Base-by-base conservation (phyloP, 306 rosid species). In the Styphnolobium japonicum region DNA sequence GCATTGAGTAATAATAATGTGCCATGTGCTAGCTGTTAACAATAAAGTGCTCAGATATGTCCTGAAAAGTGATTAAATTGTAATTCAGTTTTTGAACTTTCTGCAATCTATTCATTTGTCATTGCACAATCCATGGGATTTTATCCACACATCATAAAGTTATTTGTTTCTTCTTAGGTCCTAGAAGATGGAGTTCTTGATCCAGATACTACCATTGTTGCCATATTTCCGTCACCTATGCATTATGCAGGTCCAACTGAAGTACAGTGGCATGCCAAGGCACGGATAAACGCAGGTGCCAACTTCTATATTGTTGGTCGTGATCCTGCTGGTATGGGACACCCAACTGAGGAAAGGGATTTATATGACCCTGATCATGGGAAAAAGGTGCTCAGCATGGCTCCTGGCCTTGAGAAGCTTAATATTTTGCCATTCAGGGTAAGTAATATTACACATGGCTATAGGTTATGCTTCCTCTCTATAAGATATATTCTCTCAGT, bases 221-320 rank as follows among this genome's bases (percentile, higher is more conserved):
- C 98, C 31, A 95, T 95, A 83, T 95, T 93, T 78, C 98, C 99
- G 3, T 95, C 99, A 36, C 99, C 99, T 18, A 95, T 95, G 99
- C 98, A 93, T 83, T 95, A 95, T 74, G 99, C 98, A 0, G 97
- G 99, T 23, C 99, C 99, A 75, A 95, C 99, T 60, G 99, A 95
- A 85, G 99, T 95, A 23, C 99, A 95, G 75, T 95, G 99, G 99
- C 99, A 93, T 75, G 99, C 98, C 25, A 95, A 95, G 83, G 98
- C 99, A 43, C 76, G 99, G 67, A 90, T 95, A 79, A 93, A 95
- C 52, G 99, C 98, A 19, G 99, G 99, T 9, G 97, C 99, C 42
- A 95, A 93, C 87, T 95, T 95, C 84, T 95, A 95, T 68, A 95
- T 95, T 19, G 99, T 95, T 61, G 98, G 99, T n/a, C 96, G 98